Percentiles rank a stretch among this genome's conserved stretches.
These are phyloP conservation scores for Anisodus tanguticus DNA, from an alignment of 257 asterid genomes.

Conservation along the genomic window DNA sequence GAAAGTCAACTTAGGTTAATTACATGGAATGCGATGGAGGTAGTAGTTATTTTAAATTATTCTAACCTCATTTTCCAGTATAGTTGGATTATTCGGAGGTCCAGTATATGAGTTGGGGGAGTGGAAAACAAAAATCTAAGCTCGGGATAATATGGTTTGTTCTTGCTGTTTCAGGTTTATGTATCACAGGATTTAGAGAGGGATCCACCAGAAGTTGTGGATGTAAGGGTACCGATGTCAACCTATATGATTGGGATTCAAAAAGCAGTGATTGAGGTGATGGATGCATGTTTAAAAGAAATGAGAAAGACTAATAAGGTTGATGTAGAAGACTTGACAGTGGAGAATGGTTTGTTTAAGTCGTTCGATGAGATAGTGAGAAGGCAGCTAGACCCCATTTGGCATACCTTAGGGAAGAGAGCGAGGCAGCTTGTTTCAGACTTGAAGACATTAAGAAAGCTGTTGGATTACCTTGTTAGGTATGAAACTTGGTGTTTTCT, in stretches of 20 bases:
- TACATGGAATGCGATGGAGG: background rate
- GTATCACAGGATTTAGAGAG: slow-evolving; percentile 93
- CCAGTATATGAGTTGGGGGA: slow-evolving; percentile 9
- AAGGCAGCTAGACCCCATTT: slow-evolving; percentile 94
- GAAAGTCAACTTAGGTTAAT: slow-evolving; percentile 5
- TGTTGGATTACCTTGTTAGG: slow-evolving; percentile 96
- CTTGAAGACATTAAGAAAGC: slow-evolving; percentile 87
- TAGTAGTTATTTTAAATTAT: background rate
- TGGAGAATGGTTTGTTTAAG: slow-evolving; percentile 95
- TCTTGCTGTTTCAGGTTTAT: slow-evolving; percentile 58
- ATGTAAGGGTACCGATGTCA: slow-evolving; percentile 92
- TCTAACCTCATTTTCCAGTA: slow-evolving; percentile 14
- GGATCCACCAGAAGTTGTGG: slow-evolving; percentile 91
- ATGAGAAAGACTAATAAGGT: slow-evolving; percentile 97
- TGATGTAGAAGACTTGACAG: slow-evolving; percentile 93
- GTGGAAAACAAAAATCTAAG: background rate
- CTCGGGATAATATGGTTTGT: background rate
- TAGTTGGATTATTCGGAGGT: slow-evolving; percentile 20
- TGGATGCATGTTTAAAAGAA: slow-evolving; percentile 98
- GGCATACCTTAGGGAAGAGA: slow-evolving; percentile 96
- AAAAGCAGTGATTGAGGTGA: slow-evolving; percentile 86
- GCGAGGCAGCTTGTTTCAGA: slow-evolving; percentile 97
- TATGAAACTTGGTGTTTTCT: slow-evolving; percentile 35
- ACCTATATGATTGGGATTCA: slow-evolving; percentile 83
- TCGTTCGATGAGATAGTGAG: slow-evolving; percentile 94